A percentile compares a stretch with the other conserved stretches of the same genome.
Conservation (phyloP, 208 protist species). For the Trypanosoma rangeli region DNA sequence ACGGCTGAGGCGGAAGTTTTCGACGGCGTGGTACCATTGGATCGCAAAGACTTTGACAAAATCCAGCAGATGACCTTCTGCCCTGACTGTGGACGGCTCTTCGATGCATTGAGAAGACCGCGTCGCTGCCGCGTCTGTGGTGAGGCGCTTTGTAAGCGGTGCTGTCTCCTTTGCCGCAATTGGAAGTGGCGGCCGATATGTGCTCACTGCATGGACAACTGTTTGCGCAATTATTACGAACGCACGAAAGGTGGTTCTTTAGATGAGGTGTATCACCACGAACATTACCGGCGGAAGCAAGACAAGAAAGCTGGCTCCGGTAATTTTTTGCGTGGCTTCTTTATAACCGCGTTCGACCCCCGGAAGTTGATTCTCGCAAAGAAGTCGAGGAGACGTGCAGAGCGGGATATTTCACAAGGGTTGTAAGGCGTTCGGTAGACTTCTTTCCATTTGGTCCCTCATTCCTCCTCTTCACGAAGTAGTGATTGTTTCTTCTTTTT, state of each 20-base stretch:
- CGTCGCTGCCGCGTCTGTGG: slow-evolving; percentile 12
- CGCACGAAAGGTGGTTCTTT: neutral
- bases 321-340: neutral
- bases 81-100: slow-evolving; percentile 11
- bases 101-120: neutral
- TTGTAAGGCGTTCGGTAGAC: neutral
- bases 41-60: neutral
- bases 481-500: no score
- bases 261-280: neutral
- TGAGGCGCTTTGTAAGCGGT: slow-evolving; percentile 3
- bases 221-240: neutral
- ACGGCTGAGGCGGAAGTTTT: neutral
- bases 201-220: slow-evolving; percentile 8
- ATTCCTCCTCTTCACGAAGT: neutral
- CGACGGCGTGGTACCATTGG: neutral
- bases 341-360: neutral
- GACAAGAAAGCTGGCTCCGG: neutral
- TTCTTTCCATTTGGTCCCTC: neutral
- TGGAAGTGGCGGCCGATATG: slow-evolving; percentile 15
- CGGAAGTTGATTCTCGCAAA: neutral
- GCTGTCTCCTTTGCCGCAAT: slow-evolving; percentile 5
- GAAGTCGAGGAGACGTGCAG: neutral
- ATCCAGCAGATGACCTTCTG: neutral
- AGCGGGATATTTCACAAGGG: neutral
- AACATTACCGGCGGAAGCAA: neutral